phyloP scores from a whole-genome alignment of 2,329 filamentous ascomycete genomes.

The Beauveria sp. region DNA sequence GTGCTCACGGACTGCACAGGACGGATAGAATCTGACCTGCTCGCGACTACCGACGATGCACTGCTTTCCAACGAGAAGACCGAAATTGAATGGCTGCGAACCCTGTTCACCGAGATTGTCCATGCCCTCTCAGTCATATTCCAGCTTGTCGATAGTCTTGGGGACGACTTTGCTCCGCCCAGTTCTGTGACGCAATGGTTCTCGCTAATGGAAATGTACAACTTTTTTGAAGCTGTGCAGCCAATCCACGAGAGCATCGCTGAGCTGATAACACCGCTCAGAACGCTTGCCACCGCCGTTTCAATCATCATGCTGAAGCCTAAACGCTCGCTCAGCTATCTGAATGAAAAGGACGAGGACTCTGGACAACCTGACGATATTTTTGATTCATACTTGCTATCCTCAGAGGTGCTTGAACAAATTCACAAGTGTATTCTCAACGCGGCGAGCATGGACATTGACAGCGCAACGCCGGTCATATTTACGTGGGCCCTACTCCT shows the following conservation, averaged over 20 bases:
- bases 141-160: slow-evolving; percentile 56
- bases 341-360: slow-evolving; percentile 32
- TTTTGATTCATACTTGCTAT: slow-evolving; percentile 57
- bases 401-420: slow-evolving; percentile 60
- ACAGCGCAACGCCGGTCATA: slow-evolving; percentile 62
- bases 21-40: slow-evolving; percentile 41
- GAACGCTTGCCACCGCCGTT: slow-evolving; percentile 60
- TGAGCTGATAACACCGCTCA: slow-evolving; percentile 55
- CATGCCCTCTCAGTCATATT: slow-evolving; percentile 70
- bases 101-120: slow-evolving; percentile 60
- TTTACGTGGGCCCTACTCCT: slow-evolving; percentile 78
- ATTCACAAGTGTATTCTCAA: slow-evolving; percentile 65
- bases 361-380: slow-evolving; percentile 26
- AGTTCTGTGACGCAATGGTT: slow-evolving; percentile 65
- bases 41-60: slow-evolving; percentile 41
- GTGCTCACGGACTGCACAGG: slow-evolving; percentile 41
- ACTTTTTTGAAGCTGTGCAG: slow-evolving; percentile 60
- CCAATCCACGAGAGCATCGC: slow-evolving; percentile 32
- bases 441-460: slow-evolving; percentile 47
- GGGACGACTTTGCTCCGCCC: slow-evolving; percentile 47
- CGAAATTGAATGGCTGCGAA: slow-evolving; percentile 53
- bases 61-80: slow-evolving; percentile 44
- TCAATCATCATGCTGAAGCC: slow-evolving; percentile 68
- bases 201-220: slow-evolving; percentile 57
- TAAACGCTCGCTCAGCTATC: slow-evolving; percentile 40